Base-by-base conservation (phyloP, 2,329 filamentous ascomycete species). In the Berkeleyomyces rouxiae region DNA sequence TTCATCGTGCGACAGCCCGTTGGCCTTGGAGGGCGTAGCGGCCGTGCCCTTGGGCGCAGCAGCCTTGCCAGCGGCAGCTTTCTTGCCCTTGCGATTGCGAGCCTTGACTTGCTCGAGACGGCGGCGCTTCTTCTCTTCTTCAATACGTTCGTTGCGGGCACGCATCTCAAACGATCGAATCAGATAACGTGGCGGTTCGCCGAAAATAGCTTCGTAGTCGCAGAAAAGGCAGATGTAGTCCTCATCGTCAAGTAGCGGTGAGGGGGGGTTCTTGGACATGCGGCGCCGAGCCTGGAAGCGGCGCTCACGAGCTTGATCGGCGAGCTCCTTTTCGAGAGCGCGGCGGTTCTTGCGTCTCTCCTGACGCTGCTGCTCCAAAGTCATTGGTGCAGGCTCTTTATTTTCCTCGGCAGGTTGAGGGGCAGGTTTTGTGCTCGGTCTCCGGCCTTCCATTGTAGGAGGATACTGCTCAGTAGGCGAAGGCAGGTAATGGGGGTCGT, bases 211-310 rank as follows among this genome's bases (percentile, higher is more conserved):
- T 74, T 97, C 92, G 71, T 96, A 99, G 73, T 99, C 93, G 76
- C 93, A 99, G 71, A 97, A 97, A 70, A 96, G 89, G 74, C 93
- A 99, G 57, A 97, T 90, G 88, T 91, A 97, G 59, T 90, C 81
- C 65, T 96, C 88, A 67, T 89, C 86, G 1, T 68, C 68, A 36
- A 47, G 33, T 11, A 53, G 7, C 7, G 51, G 51, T 40, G 76
- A 74, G 1, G 87, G 87, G 1, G 88, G 86, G 69, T 88, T 85
- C 68, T 87, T 84, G 66, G 82, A 83, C 71, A 93, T 95, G 63
- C 82, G 80, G 67, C 87, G 86, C 68, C 88, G 82, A 65, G 93
- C 88, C 69, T 88, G 81, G 57, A 88, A 81, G 64, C 86, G 86
- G 5, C 93, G 86, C 67, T 90, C 83, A 33, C 84, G 83, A 36